Evolutionary conservation across 1,139 yeast species (phyloP), one percentile per base, ranked within the genome.

Genomic region (Yamadazyma friedrichii): DNA sequence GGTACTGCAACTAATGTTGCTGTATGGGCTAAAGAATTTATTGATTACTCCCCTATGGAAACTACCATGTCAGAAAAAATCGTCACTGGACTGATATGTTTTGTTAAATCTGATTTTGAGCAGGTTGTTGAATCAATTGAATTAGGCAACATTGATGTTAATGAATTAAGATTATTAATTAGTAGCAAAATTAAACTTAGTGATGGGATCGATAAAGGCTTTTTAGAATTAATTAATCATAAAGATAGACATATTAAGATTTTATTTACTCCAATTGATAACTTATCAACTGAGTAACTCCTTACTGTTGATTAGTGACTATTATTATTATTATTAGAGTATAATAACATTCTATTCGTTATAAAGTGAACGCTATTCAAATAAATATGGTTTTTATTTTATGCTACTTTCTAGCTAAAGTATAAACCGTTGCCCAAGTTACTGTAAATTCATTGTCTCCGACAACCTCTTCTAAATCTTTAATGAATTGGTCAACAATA

Each of bases 1-100:
- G 88, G 88, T 35, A 65, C 67, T 11, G 84, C 84, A 4, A 80
- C 82, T 37, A 82, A 82, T 53, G 73, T 82, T 30, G 88, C 88
- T 35, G 72, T 76, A 36, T 76, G 85, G 85, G 66, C 70, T 17
- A 62, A 65, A 43, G 55, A 58, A 27, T 61, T 64, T 11, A 54
- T 66, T 15, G 58, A 59, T 20, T 64, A 56, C 43, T 61, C 56
- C 33, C 73, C 71, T 20, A 68, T 69, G 74, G 61, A 60, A 39
- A 51, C 67, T 13, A 69, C 74, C 2, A 58, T 60, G 48, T 59
- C 65, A 34, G 74, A 69, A 49, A 67, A 64, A 39, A 44, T 53
- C 9, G 59, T 70, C 22, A 66, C 73, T 3, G 75, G 74, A 11
- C 64, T 71, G 9, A 67, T 69, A 59, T 65, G 74, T 47, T 69